Conservation (phyloP, 1,284 basidiomycete genomes). For the Anthracocystis walkeri region DNA sequence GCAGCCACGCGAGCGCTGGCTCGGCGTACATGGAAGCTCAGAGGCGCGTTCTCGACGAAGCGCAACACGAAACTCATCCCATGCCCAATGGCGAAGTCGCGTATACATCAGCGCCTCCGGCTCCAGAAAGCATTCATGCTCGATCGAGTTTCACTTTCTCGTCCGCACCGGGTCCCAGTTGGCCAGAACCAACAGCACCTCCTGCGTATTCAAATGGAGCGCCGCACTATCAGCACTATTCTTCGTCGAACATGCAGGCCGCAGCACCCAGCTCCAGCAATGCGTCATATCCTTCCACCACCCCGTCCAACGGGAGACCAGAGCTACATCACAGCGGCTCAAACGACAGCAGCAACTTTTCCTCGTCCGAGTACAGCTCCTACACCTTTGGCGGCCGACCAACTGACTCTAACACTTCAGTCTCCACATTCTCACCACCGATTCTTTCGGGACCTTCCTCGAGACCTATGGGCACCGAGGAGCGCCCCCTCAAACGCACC, state of each 20-base stretch:
- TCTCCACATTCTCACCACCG: constrained; percentile 33
- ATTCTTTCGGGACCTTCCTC: constrained; percentile 21
- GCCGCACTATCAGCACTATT: constrained; percentile 30
- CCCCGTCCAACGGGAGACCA: constrained; percentile 17
- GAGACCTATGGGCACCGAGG: constrained; percentile 30
- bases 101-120: constrained; percentile 20
- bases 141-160: constrained; percentile 9
- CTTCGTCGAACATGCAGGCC: constrained; percentile 8
- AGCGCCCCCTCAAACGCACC: constrained; percentile 28
- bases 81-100: constrained; percentile 10
- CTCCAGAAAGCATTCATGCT: constrained; percentile 7
- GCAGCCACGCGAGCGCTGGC: constrained; percentile 46
- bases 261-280: background rate
- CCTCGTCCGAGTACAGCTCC: constrained; percentile 31
- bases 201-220: constrained; percentile 4
- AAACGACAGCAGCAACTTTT: constrained; percentile 33
- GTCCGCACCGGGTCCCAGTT: constrained; percentile 1
- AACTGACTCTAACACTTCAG: constrained; percentile 27
- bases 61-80: constrained; percentile 3
- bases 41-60: constrained; percentile 30
- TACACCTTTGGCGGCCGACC: constrained; percentile 14
- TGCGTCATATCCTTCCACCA: background rate
- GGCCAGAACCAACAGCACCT: constrained; percentile 7
- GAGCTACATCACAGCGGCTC: constrained; percentile 32
- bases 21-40: constrained; percentile 51